Percentiles rank a stretch among this genome's conserved stretches.
phyloP scores from a whole-genome alignment of 345 rosid species.

The Eucalyptus dawsonii region DNA sequence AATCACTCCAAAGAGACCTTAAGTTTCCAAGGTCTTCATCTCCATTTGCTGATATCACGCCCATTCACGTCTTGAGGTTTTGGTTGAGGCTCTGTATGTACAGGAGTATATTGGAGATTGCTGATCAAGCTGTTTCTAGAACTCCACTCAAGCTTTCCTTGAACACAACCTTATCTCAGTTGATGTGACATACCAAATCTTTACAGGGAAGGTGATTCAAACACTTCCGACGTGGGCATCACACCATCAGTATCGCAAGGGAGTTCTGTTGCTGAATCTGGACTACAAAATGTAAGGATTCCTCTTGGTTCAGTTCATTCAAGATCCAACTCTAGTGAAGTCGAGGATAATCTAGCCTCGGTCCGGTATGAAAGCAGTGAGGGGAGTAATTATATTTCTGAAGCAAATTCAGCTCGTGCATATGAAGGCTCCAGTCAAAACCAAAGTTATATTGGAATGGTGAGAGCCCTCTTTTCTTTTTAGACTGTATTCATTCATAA shows the following conservation, averaged over 20 bases:
- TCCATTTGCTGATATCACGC: not conserved
- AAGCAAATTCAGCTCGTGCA: not conserved
- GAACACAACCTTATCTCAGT: not conserved
- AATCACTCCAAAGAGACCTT: not conserved
- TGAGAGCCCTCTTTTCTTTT: not conserved
- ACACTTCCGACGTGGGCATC: not conserved
- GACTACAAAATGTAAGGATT: not conserved
- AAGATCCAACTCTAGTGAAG: not conserved
- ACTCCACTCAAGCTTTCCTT: not conserved
- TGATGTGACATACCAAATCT: not conserved
- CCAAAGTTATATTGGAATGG: not conserved
- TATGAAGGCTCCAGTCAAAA: not conserved
- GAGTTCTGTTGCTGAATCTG: not conserved
- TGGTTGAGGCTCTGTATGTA: not conserved
- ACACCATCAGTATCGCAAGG: not conserved
- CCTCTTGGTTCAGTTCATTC: not conserved
- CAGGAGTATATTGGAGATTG: not conserved
- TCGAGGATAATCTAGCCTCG: not conserved
- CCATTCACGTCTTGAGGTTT: not conserved
- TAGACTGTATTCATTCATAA: not conserved
- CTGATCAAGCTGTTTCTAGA: not conserved
- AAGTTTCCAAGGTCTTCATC: not conserved
- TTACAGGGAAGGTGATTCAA: conserved; percentile 4
- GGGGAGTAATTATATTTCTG: not conserved
- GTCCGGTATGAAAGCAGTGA: not conserved